Base-by-base conservation (phyloP, 2,329 filamentous ascomycete genomes). In the Ophiostoma ips region DNA sequence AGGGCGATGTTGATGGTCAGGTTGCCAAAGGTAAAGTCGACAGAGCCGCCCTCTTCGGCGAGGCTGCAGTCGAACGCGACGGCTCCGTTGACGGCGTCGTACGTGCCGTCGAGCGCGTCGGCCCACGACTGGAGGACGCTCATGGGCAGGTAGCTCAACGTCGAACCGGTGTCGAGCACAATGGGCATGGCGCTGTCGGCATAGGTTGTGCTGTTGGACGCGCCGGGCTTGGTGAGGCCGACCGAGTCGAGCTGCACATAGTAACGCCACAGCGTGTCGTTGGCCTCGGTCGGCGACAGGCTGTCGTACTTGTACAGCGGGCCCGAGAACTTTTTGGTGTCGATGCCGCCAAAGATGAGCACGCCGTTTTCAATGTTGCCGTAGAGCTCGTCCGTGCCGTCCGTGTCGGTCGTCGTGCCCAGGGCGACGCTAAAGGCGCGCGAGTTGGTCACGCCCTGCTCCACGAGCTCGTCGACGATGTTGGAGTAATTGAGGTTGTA, bases 151-250 rank as follows among this genome's bases (percentile, higher is more conserved):
- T 81, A 77, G 62, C 76, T 82, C 50, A 84, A 66, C 38, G 77
- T 83, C 54, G 77, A 81, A 51, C 83, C 83, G 13, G 77, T 81
- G 63, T 84, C 81, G 24, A 84, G 70, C 46, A 80, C 71, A 30
- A 76, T 70, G 28, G 69, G 62, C 6, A 64, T 65, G 52, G 58
- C 44, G 37, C 52, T 19, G 52, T 58, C 58, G 8, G 53, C 57
- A 8, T 30, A 5, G 12, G 19, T 40, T 4, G 15, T 34, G 11
- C 11, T 45, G 30, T 45, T 34, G 43, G 43, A 33, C 24, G 60
- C 61, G 36, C 64, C 61, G 24, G 57, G 56, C 35, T 59, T 61
- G 49, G 57, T 64, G 50, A 66, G 50, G 50, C 58, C 60, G 18
- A 71, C 57, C 3, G 62, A 60, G 52, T 67, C 61, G 18, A 72